Base-by-base conservation (phyloP, 106 monocot genomes). In the Apostasia shenzhenica region DNA sequence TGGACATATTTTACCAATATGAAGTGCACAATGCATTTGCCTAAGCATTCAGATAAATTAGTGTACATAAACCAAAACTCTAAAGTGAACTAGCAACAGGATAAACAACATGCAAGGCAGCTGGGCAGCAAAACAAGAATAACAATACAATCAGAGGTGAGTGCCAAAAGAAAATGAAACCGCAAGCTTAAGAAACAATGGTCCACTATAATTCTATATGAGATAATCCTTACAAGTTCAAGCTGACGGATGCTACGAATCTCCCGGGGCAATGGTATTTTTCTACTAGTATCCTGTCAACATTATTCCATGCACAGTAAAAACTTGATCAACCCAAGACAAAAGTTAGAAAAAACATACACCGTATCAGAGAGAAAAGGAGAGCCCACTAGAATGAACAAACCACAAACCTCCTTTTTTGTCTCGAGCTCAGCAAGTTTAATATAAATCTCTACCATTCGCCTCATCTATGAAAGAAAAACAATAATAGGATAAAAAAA, bases 391-490 rank as follows among this genome's bases (percentile, higher is more conserved):
- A 26, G 7, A 61, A 61, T 38, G 3, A 43, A 2, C 3, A 62
- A 44, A 57, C 51, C 45, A 76, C 48, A 51, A 9, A 99, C 97
- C 97, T 99, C 97, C 71, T 99, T 99, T 78, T 71, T 99, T 1
- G 92, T 90, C 78, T 99, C 97, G 61, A 99, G 72, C 74, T 99
- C 97, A 70, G 97, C 92, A 74, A 99, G 89, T 73, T 87, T 99
- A 51, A 99, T 99, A 75, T 99, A 99, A 59, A 89, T 75, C 54
- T 99, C 97, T 72, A 99, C 97, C 92, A 92, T 83, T 71, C 83
- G 86, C 67, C 90, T 99, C 97, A 99, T 99, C 97, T 97, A 72
- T 3, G 80, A 67, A 43, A 71, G 8, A 61, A 8, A 43, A 51
- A 79, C 13, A 61, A 42, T 73, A 43, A 73, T 2, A 72, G 62